Base-by-base conservation (phyloP, 2,329 filamentous ascomycete genomes). In the Colletotrichum tanaceti region DNA sequence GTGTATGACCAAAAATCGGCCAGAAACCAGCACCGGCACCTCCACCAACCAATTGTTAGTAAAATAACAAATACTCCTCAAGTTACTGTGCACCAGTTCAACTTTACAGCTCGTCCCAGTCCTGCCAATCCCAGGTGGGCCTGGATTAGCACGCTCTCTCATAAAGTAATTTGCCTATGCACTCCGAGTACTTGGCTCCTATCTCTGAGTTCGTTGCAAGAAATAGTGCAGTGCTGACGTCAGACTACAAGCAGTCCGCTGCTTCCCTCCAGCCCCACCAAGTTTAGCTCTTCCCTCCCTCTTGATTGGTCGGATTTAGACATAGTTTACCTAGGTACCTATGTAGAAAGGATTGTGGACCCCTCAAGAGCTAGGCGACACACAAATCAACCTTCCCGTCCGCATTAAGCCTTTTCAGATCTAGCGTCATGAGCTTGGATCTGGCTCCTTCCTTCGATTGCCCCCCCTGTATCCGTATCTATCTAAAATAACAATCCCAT, bases 341-440 rank as follows among this genome's bases (percentile, higher is more conserved):
- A n/a, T n/a, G n/a, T n/a, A n/a, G n/a, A n/a, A n/a, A n/a, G n/a
- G n/a, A n/a, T n/a, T 28, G 28, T 28, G 50, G 32, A 22, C 35
- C 10, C 58, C n/a, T 54, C 18, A 24, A 18, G 54, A 54, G 59
- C 59, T 54, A 47, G 59, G 59, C 59, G 38, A 9, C 22, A 20
- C 32, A 24, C 35, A 55, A 35, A 32, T 53, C 59, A 46, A 44
- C 20, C 38, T 16, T 43, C 20, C 60, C 50, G 28, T 18, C 13
- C 14, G 24, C 22, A 39, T 39, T 38, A 54, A 44, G 13, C 59
- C 49, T 4, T 38, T 35, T 13, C 28, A 4, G 35, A 9, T 35
- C 38, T 54, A 54, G 58, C 18, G 24, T 13, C 16, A 20, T n/a
- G 28, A 38, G 28, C 28, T 20, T 20, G 28, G 6, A 5, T 35